Base-by-base conservation (phyloP, 2,329 filamentous ascomycete genomes). In the Dactylellina haptotyla region DNA sequence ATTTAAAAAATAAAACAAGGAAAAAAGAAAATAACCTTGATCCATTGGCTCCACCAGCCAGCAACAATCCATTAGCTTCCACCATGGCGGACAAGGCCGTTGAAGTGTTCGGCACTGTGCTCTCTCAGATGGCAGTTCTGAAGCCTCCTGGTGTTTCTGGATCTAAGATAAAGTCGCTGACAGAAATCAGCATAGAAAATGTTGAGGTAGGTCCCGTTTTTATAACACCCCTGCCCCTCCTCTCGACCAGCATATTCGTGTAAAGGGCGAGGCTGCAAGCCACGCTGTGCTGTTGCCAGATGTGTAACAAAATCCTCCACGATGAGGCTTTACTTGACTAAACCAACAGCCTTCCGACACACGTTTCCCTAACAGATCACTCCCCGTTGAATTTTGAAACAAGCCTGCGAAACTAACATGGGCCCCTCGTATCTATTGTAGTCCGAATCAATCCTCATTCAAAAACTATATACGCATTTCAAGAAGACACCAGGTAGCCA, bases 401-500 rank as follows among this genome's bases (percentile, higher is more conserved):
- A 59, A 56, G 62, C 67, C 56, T 64, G 61, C n/a, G 70, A 54
- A 75, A 77, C 78, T 80, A 78, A 80, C 76, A 66, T 77, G 18
- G 65, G 54, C 34, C 65, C 75, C 61, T 53, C 71, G 54, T 67
- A 70, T 79, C 26, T 76, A n/a, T 75, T 59, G 75, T 84, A 97
- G 95, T 94, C 91, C 82, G 94, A 98, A 84, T 95, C 92, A 62
- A 89, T 93, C 78, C 88, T 99, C 80, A 92, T 98, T 79, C 93
- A 97, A 82, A 97, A 96, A 82, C 90, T 99, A 80, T 97, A 91
- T 83, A 96, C 93, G 77, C 93, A 97, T 80, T 96, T 98, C 86
- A 97, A 96, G 83, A 96, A 95, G 83, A 90, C 93, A 77, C 92
- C 92, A 73, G 88, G 88, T 81, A 96, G 93, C 81, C 94, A 99